Conservation (phyloP, 495 filamentous ascomycete genomes). For the Acidiella bohemica region DNA sequence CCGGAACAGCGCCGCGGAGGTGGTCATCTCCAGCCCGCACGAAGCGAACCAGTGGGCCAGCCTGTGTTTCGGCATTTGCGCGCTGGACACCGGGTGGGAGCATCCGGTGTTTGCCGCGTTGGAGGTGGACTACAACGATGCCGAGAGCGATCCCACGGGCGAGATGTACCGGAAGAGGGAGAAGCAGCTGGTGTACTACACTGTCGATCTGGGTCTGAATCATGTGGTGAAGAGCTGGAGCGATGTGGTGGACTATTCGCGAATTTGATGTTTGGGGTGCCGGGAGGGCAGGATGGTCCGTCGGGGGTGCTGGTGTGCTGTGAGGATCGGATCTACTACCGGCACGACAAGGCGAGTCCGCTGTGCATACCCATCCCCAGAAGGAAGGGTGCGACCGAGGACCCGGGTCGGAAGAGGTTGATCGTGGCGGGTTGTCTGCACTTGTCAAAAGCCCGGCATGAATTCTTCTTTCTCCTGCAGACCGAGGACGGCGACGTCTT, state of each 20-base stretch:
- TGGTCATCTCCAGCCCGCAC: constrained; percentile 93
- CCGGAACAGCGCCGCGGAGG: constrained; percentile 81
- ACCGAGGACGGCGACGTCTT: constrained; percentile 94
- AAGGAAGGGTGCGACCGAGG: constrained; percentile 71
- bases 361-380: constrained; percentile 84
- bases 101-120: constrained; percentile 92
- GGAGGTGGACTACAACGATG: constrained; percentile 84
- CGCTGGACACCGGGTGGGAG: constrained; percentile 88
- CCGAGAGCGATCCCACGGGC: constrained; percentile 81
- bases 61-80: constrained; percentile 71
- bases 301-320: constrained; percentile 91
- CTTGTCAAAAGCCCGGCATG: constrained; percentile 64
- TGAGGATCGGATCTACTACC: constrained; percentile 87
- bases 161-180: constrained; percentile 68
- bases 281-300: constrained; percentile 83
- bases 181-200: constrained; percentile 89
- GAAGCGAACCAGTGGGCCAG: constrained; percentile 95
- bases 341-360: constrained; percentile 79
- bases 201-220: constrained; percentile 90
- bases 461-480: constrained; percentile 95
- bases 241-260: constrained; percentile 80
- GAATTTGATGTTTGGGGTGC: constrained; percentile 86
- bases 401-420: constrained; percentile 74
- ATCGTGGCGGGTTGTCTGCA: constrained; percentile 92
- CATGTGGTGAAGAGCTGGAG: constrained; percentile 95